Base-by-base conservation (phyloP, 169 alveolate genomes). In the Cryptosporidium felis region DNA sequence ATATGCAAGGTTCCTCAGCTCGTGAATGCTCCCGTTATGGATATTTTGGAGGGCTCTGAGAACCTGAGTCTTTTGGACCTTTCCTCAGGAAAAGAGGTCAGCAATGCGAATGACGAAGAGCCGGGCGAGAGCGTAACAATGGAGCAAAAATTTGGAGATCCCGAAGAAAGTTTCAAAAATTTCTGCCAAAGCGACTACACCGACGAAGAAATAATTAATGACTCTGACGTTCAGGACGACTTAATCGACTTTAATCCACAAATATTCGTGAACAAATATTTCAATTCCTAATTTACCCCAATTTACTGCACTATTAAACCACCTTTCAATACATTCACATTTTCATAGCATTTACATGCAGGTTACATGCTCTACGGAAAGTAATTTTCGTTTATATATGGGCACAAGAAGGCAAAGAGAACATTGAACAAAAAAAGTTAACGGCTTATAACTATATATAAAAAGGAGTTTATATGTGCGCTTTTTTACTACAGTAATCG, bases 1-100 rank as follows among this genome's bases (percentile, higher is more conserved):
- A 82, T 89, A 10, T 44, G 28, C 5, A 58, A 28, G n/a, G 88
- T 62, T 32, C 91, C 91, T 28, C 91, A 82, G 56, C 42, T 82
- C 61, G 88, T 82, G 12, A 82, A 82, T 56, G 82, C 80, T 21
- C 88, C 88, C 10, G 81, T 45, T 16, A 36, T 67, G 4, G 90
- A 62, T 49, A 42, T 80, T 12, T 42, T 80, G 49, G 81, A 80
- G 46, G 85, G 56, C n/a, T 74, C 58, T 3, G 67, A 74, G 14
- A 49, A 36, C 21, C 74, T 5, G 23, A 74, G 58, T n/a, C 41
- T 28, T 18, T 6, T 40, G 5, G 36, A 34, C 18, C n/a, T 32
- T 21, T 26, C 40, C 26, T 34, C 41, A 8, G 56, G 16, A 5
- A 23, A 14, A 2, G 60, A 80, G 28, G 32, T 8, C 14, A 44